Conservation (phyloP, 345 rosid species). For the Combretum micranthum region DNA sequence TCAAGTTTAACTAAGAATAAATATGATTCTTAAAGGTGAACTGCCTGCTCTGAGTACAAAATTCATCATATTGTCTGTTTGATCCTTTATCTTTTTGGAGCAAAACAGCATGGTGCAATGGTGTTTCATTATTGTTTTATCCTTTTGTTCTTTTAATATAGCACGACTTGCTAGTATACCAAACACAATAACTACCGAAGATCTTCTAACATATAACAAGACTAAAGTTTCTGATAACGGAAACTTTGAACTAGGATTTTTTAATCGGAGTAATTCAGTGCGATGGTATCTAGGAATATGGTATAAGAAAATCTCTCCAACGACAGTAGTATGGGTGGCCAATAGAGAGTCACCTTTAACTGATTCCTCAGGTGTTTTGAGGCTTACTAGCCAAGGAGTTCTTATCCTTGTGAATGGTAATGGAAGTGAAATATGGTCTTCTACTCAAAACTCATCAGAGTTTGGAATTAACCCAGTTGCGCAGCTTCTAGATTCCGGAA, state of each 20-base stretch:
- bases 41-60: too few relatives aligned
- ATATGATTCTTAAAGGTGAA: too few relatives aligned
- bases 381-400: constrained; percentile 6
- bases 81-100: too few relatives aligned
- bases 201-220: constrained; percentile 12
- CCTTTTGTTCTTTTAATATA: background rate
- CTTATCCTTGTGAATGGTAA: constrained; percentile 12
- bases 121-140: background rate
- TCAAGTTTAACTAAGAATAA: too few relatives aligned
- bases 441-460: constrained; percentile 1
- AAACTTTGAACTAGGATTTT: constrained; percentile 23
- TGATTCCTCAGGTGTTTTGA: constrained; percentile 8
- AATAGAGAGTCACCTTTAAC: constrained; percentile 15
- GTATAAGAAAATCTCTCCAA: constrained; percentile 10
- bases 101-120: too few relatives aligned
- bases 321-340: constrained; percentile 21
- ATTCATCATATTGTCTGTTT: too few relatives aligned
- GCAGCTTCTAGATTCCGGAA: constrained; percentile 18
- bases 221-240: constrained; percentile 19
- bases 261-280: constrained; percentile 12
- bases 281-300: constrained; percentile 23
- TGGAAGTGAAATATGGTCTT: constrained; percentile 12
- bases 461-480: constrained; percentile 6
- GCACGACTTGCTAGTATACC: background rate
- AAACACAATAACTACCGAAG: background rate